phyloP scores from a whole-genome alignment of 441 rosid genomes.

The Hura crepitans region DNA sequence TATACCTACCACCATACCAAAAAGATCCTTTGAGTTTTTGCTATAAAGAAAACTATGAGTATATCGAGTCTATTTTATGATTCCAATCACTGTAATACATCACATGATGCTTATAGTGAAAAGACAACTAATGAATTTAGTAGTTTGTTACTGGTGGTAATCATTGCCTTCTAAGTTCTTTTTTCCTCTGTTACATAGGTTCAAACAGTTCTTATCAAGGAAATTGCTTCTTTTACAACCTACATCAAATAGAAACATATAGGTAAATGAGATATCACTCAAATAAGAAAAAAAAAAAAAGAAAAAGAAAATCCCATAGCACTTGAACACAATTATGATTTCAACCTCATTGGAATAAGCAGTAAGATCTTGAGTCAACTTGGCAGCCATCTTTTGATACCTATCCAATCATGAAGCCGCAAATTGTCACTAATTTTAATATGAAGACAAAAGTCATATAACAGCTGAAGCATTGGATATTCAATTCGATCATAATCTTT shows the following conservation, averaged over 20 bases:
- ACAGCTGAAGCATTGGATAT: not conserved
- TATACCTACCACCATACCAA: constrained; percentile 39
- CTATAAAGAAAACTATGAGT: not conserved
- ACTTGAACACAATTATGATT: constrained; percentile 10
- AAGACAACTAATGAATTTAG: constrained; percentile 11
- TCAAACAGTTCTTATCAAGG: constrained; percentile 42
- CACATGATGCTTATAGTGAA: not conserved
- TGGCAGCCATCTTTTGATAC: constrained; percentile 51
- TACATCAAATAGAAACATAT: constrained; percentile 24
- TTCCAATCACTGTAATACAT: not conserved
- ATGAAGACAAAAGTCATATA: constrained; percentile 2
- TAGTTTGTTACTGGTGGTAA: constrained; percentile 20
- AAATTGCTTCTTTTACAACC: constrained; percentile 52
- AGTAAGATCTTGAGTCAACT: constrained; percentile 45
- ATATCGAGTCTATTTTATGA: not conserved
- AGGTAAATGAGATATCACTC: constrained; percentile 16
- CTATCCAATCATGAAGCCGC: constrained; percentile 23
- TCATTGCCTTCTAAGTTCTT: constrained; percentile 49
- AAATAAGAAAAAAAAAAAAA: too few species aligned
- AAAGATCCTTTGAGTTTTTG: constrained; percentile 13
- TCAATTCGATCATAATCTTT: not conserved
- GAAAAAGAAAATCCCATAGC: constrained; percentile 12
- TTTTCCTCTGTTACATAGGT: constrained; percentile 44
- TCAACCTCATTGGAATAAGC: constrained; percentile 46
- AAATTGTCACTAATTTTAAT: not conserved